Percentiles rank a stretch among this genome's conserved stretches.
Conservation (phyloP, 257 asterid genomes). For the Lavandula angustifolia region DNA sequence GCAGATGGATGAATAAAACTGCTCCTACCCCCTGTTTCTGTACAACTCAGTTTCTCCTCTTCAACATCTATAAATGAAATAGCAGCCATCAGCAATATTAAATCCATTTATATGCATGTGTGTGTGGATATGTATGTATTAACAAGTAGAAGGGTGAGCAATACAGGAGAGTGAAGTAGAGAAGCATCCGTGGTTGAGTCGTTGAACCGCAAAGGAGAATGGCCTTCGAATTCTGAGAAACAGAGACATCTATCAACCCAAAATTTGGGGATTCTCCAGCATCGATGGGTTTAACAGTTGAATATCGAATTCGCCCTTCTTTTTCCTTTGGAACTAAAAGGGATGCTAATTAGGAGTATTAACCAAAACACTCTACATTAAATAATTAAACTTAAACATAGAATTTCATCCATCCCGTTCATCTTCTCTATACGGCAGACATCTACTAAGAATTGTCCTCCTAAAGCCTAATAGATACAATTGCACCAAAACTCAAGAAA, state of each 20-base stretch:
- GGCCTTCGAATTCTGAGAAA: slow-evolving; percentile 35
- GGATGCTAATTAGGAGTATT: background rate
- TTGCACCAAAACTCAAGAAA: too few relatives aligned
- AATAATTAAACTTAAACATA: background rate
- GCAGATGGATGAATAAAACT: slow-evolving; percentile 67
- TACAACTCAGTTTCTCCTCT: slow-evolving; percentile 39
- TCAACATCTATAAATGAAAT: slow-evolving; percentile 46
- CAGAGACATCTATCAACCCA: slow-evolving; percentile 35
- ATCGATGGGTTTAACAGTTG: background rate
- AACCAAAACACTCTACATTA: background rate
- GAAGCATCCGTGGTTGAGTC: slow-evolving; percentile 38
- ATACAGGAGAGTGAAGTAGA: slow-evolving; percentile 52
- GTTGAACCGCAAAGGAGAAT: slow-evolving; percentile 41
- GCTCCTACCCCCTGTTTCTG: slow-evolving; percentile 26
- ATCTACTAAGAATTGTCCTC: background rate
- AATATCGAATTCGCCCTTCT: background rate
- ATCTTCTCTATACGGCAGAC: background rate
- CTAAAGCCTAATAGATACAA: too few relatives aligned
- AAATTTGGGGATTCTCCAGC: slow-evolving; percentile 12
- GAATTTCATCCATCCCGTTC: background rate
- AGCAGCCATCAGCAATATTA: background rate
- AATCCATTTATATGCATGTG: background rate
- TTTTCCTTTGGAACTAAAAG: background rate
- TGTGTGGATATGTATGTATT: background rate
- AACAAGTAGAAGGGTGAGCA: slow-evolving; percentile 17